phyloP scores from a whole-genome alignment of 768 basidiomycete species.

The Lentinula aciculospora region DNA sequence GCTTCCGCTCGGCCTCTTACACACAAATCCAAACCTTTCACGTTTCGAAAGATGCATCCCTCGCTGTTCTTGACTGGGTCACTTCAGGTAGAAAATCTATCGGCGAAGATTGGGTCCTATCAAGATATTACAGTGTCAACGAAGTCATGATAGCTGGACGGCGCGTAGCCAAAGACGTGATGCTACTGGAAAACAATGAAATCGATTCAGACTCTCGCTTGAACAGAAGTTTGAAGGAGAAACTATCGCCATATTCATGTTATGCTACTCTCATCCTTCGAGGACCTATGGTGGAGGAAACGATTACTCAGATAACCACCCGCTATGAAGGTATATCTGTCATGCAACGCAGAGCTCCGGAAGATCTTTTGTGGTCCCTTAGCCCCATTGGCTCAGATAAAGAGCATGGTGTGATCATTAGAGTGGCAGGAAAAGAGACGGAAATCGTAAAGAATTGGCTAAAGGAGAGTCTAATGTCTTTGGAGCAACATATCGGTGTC shows the following conservation, averaged over 20 bases:
- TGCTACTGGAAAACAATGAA: slow-evolving; percentile 59
- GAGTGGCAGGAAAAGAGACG: slow-evolving; percentile 72
- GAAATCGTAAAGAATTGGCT: slow-evolving; percentile 75
- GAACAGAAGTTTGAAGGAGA: slow-evolving; percentile 47
- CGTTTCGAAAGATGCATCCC: slow-evolving; percentile 53
- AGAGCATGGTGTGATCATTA: slow-evolving; percentile 51
- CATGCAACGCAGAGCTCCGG: slow-evolving; percentile 53
- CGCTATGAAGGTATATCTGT: slow-evolving; percentile 55
- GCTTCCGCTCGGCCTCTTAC: slow-evolving; percentile 82
- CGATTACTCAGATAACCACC: slow-evolving; percentile 42
- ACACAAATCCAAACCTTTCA: slow-evolving; percentile 78
- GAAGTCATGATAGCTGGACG: slow-evolving; percentile 66
- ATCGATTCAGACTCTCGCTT: slow-evolving; percentile 18
- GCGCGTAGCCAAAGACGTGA: slow-evolving; percentile 70
- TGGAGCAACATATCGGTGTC: slow-evolving; percentile 51
- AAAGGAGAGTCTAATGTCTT: slow-evolving; percentile 39
- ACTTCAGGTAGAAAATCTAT: slow-evolving; percentile 81
- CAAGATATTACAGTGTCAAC: slow-evolving; percentile 79
- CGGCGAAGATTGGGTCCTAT: slow-evolving; percentile 89
- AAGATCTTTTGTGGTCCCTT: slow-evolving; percentile 77
- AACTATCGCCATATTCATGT: slow-evolving; percentile 78
- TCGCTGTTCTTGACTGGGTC: slow-evolving; percentile 84
- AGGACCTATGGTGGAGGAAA: slow-evolving; percentile 52
- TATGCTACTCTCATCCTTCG: slow-evolving; percentile 83
- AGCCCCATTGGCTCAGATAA: slow-evolving; percentile 40